Base-by-base conservation (phyloP, 2,329 filamentous ascomycete species). In the Pseudogymnoascus sp. region DNA sequence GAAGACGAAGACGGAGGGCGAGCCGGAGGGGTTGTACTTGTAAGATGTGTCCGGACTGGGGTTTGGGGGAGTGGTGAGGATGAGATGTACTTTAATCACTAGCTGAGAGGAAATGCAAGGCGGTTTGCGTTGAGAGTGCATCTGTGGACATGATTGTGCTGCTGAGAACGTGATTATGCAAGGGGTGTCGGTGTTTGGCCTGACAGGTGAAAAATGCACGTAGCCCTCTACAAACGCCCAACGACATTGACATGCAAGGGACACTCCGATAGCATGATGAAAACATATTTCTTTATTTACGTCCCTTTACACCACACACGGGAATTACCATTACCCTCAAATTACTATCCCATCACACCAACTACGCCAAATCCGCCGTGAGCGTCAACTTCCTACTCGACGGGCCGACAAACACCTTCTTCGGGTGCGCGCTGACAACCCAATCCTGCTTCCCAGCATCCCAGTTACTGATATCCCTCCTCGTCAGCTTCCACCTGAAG, bases 1-100 rank as follows among this genome's bases (percentile, higher is more conserved):
- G 75, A 95, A 96, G 80, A 99, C 95, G 58, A 99, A 99, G 87
- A 94, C 89, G 72, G 94, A 99, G 80, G 93, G 93, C 68, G 95
- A 97, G 78, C 94, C 95, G 0, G 94, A 99, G 79, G 94, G 94
- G 69, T 78, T 99, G 84, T 99, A 99, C 80, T 86, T 99, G 88
- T 99, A 97, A 63, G 62, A 54, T 54, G 25, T 7, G n/a, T 6
- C 2, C 1, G 43, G 38, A 3, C 22, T 9, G 38, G 38, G 38
- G 5, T 20, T 30, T 8, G 22, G 14, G 25, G n/a, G 18, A 12
- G 37, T 8, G 38, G 38, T 16, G 25, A 54, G 28, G 43, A 28
- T 12, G 47, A 54, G 47, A 54, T 54, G 47, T 54, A 54, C 47
- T 54, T 54, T 54, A 54, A 54, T 54, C 47, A 54, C 47, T 54